Base-by-base conservation (phyloP, 2,329 filamentous ascomycete genomes). In the Penicillium sp. region DNA sequence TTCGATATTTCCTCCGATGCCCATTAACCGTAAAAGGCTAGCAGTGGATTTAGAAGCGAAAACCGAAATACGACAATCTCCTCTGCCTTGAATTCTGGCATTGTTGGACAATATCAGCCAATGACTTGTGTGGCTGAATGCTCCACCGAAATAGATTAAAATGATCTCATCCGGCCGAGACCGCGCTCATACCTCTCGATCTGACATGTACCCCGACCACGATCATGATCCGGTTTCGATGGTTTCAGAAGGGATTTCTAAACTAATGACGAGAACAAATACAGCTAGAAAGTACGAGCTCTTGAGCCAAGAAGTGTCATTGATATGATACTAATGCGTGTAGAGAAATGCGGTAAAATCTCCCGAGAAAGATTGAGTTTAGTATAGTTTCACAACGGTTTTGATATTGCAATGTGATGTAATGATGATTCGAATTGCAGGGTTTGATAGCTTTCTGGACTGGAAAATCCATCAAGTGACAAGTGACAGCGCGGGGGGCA, bases 121-220 rank as follows among this genome's bases (percentile, higher is more conserved):
- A 62, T 63, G 59, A 64, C 56, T 57, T 56, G 55, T 57, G 62
- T 64, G 62, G 62, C 62, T 63, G 61, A 62, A 31, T 56, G 54
- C 55, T 59, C 62, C 62, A 64, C 62, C 53, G 22, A 51, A 62
- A 64, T 64, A 64, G 44, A 64, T 64, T 63, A 61, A 63, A 62
- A 63, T 64, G 62, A 64, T 64, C 57, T 64, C 62, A 63, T 64
- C 46, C 57, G 44, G 53, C 50, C 53, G 53, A 56, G 39, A 50
- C 50, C 31, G 39, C 50, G 46, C 43, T 54, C 36, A 11, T 29
- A 24, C 32, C 36, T 38, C 46, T 31, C 14, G 5, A 45, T 56
- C 34, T 48, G 43, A 51, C 53, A 49, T 39, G 45, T 9, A 38
- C 14, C 6, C 36, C 18, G 38, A 32, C 29, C 29, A 11, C 27